Conservation (phyloP, 2,329 filamentous ascomycete genomes). For the Phaeosphaeria sp. region DNA sequence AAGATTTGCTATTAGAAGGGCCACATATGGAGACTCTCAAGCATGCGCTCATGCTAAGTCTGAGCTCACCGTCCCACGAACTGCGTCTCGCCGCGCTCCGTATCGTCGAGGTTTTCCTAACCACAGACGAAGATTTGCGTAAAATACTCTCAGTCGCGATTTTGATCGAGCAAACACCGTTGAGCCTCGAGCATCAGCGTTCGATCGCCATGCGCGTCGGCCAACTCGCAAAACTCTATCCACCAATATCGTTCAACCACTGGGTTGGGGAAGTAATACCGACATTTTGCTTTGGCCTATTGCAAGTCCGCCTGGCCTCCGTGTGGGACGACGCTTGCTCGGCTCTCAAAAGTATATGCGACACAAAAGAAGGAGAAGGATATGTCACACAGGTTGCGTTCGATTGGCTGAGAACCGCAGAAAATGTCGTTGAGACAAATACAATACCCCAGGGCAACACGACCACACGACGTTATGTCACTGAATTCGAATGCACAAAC, state of each 20-base stretch:
- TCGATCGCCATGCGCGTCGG: conserved; percentile 85
- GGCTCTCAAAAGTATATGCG: conserved; percentile 76
- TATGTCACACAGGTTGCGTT: conserved; percentile 75
- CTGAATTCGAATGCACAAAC: conserved; percentile 87
- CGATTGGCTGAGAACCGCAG: conserved; percentile 67
- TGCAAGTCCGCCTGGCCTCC: conserved; percentile 84
- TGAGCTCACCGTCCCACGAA: conserved; percentile 76
- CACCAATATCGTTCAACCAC: conserved; percentile 62
- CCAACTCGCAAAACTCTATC: conserved; percentile 73
- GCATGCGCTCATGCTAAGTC: conserved; percentile 71
- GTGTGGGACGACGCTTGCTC: conserved; percentile 85
- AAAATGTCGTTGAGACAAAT: conserved; percentile 11
- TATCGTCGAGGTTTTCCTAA: conserved; percentile 68
- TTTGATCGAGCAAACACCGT: conserved; percentile 78
- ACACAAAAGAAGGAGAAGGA: conserved; percentile 74
- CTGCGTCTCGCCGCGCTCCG: conserved; percentile 76
- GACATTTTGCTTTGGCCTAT: conserved; percentile 84
- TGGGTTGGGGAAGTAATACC: conserved; percentile 78
- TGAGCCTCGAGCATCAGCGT: conserved; percentile 78
- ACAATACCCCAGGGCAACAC: conserved; percentile 8
- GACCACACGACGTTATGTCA: conserved; percentile 52
- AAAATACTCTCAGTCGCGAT: conserved; percentile 70
- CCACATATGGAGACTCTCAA: conserved; percentile 68
- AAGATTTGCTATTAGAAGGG: conserved; percentile 57
- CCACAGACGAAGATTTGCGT: conserved; percentile 57